Evolutionary conservation across 306 rosid genomes (phyloP).

Genomic region (Albizia julibrissin): DNA sequence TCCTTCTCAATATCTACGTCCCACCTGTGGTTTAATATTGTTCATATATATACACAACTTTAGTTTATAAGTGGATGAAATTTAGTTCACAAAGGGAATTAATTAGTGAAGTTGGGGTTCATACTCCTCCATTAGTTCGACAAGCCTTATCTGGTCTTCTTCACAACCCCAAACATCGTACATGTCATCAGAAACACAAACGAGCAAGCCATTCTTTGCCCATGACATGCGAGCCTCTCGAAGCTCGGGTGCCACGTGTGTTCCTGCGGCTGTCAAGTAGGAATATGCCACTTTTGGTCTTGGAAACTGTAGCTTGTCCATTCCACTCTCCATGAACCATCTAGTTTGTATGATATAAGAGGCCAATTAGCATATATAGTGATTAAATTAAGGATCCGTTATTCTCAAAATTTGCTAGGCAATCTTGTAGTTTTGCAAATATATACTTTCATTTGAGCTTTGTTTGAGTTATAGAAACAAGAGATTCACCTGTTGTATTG

Average conservation of each 20-base stretch:
- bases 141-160: constrained; percentile 48
- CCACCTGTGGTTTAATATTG: constrained; percentile 46
- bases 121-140: constrained; percentile 53
- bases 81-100: neutral
- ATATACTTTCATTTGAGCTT: too few species aligned
- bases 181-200: constrained; percentile 59
- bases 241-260: constrained; percentile 41
- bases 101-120: neutral
- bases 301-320: neutral
- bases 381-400: neutral
- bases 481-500: constrained; percentile 38
- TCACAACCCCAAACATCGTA: constrained; percentile 57
- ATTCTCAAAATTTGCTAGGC: neutral
- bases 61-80: neutral
- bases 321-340: neutral
- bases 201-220: constrained; percentile 56
- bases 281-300: neutral
- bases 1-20: constrained; percentile 38
- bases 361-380: neutral
- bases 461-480: neutral
- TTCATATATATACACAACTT: neutral
- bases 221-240: constrained; percentile 58
- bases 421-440: neutral
- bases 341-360: neutral
- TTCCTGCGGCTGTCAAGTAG: neutral